A percentile compares a stretch with the other conserved stretches of the same genome.
These are phyloP conservation scores for Debaryomyces coudertii DNA, from an alignment of 1,139 yeast species.

Conservation along the genomic window DNA sequence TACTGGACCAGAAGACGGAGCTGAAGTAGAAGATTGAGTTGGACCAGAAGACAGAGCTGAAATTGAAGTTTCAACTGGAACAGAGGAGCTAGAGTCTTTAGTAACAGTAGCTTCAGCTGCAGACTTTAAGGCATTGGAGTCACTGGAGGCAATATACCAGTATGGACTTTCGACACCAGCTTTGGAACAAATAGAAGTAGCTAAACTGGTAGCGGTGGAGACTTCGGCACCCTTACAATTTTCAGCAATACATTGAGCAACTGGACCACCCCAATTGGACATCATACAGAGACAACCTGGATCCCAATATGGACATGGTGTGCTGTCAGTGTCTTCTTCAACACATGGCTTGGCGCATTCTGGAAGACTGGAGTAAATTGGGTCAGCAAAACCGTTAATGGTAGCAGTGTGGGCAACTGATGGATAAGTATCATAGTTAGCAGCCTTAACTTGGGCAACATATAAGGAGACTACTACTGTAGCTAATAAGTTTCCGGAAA, in stretches of 20 bases:
- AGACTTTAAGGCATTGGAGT: conserved; percentile 14
- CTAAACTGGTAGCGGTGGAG: conserved; percentile 40
- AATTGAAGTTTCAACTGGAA: conserved; percentile 6
- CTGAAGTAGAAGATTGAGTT: neutral
- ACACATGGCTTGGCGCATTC: conserved; percentile 50
- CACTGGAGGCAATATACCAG: conserved; percentile 12
- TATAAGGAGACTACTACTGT: conserved; percentile 2
- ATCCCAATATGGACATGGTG: conserved; percentile 59
- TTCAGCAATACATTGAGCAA: conserved; percentile 49
- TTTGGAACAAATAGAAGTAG: conserved; percentile 42
- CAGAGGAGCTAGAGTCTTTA: conserved; percentile 2
- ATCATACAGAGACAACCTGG: conserved; percentile 57
- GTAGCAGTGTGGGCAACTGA: conserved; percentile 52
- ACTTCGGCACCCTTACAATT: conserved; percentile 45
- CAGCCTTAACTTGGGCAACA: conserved; percentile 13
- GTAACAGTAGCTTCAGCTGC: conserved; percentile 18
- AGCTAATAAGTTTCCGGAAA: conserved; percentile 8
- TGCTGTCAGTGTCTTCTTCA: conserved; percentile 33
- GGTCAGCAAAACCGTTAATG: conserved; percentile 57
- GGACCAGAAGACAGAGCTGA: neutral
- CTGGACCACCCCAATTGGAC: conserved; percentile 50
- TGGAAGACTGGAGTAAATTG: conserved; percentile 44
- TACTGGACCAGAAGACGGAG: neutral
- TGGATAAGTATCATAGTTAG: conserved; percentile 44
- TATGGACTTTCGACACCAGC: conserved; percentile 38